Conservation (phyloP, 331 rosid genomes). For the Malus hybrid region DNA sequence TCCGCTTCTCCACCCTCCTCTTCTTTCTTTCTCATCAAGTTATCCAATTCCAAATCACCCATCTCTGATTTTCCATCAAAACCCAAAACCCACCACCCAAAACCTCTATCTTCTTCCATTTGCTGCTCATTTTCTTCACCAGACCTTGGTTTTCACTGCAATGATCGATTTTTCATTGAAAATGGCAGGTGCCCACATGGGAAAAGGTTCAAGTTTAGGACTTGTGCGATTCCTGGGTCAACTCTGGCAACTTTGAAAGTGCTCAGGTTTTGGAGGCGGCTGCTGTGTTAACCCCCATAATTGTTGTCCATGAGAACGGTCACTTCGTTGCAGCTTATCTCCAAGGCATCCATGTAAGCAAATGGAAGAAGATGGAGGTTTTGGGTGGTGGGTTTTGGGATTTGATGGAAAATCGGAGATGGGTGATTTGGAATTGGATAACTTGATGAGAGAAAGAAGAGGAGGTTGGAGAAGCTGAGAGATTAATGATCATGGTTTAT, state of each 20-base stretch:
- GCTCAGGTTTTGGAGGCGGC: slow-evolving; percentile 41
- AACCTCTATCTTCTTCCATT: slow-evolving; percentile 25
- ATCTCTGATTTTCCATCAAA: slow-evolving; percentile 32
- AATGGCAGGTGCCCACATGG: slow-evolving; percentile 17
- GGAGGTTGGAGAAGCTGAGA: slow-evolving; percentile 45
- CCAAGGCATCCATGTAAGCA: slow-evolving; percentile 82
- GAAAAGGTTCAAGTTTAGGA: no score
- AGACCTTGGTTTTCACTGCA: slow-evolving; percentile 23
- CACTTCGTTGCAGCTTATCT: slow-evolving; percentile 87
- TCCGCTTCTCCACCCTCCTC: slow-evolving; percentile 43
- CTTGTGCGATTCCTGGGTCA: no score
- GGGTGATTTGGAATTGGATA: slow-evolving; percentile 40
- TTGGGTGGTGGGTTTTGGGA: slow-evolving; percentile 47
- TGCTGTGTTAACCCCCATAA: slow-evolving; percentile 72
- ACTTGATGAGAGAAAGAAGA: slow-evolving; percentile 37
- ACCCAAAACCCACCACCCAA: slow-evolving; percentile 47
- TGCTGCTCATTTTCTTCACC: slow-evolving; percentile 32
- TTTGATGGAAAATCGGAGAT: slow-evolving; percentile 31
- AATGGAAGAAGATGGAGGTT: slow-evolving; percentile 26
- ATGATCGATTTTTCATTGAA: slow-evolving; percentile 30
- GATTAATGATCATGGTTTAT: slow-evolving; percentile 42
- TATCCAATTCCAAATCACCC: slow-evolving; percentile 39
- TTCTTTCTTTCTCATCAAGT: slow-evolving; percentile 37
- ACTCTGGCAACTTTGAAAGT: no score
- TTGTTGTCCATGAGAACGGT: slow-evolving; percentile 86